Base-by-base conservation (phyloP, 257 asterid species). In the Anisodus acutangulus region DNA sequence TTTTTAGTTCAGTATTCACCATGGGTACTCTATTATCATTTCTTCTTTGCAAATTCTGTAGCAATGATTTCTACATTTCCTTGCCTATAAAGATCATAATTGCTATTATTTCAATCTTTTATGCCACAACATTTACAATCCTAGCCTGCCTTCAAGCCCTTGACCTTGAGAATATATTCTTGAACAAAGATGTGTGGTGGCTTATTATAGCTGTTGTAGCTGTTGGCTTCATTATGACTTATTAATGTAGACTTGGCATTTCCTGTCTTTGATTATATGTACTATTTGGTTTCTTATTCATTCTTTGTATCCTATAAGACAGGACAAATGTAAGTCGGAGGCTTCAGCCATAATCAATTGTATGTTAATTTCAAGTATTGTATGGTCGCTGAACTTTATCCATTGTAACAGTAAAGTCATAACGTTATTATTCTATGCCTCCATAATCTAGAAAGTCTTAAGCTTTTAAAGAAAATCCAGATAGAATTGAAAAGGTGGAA, bases 181-280 rank as follows among this genome's bases (percentile, higher is more conserved):
- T 74, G 81, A 74, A 74, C 81, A 74, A 74, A 49, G 81, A 74
- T 74, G 81, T 74, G 11, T 74, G 81, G 81, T 74, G 81, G 81
- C 81, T 74, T 11, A 74, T 22, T 49, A 49, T 74, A 74, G 81
- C 81, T 6, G 81, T 74, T 74, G 45, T 22, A 19, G 81, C 62
- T 49, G 81, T 74, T 74, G 81, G 81, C 4, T 6, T 22, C 39
- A 74, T 74, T 49, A 74, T 74, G 81, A 49, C 81, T 74, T 19
- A 74, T 74, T 49, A 49, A 74, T 74, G 41, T 74, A 74, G 81
- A 74, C 15, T 49, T 74, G 59, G 55, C 81, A 49, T 74, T 22
- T 3, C 81, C 81, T 47, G 11, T 49, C 62, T 49, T 74, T 49
- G 81, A 74, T 49, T 74, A 74, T 22, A 22, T 74, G 81, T 74